Conservation (phyloP, 176 grass and related monocot genomes). For the Triticum urartu region DNA sequence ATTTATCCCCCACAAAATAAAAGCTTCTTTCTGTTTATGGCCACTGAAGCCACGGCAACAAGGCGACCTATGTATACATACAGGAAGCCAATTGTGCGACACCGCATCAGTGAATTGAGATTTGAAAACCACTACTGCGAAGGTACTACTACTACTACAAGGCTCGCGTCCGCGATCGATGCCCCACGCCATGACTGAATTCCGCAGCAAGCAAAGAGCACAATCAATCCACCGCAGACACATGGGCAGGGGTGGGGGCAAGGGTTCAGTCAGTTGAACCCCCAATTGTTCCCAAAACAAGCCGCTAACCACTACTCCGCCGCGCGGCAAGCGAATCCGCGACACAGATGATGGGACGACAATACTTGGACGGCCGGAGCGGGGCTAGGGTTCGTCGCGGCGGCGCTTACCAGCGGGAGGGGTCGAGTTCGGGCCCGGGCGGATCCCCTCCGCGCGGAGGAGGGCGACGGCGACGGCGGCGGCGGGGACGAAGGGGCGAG, state of each 20-base stretch:
- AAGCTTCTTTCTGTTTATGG: not conserved
- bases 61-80: not conserved
- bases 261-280: not conserved
- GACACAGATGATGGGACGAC: not conserved
- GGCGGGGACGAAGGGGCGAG: not conserved
- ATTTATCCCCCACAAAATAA: not conserved
- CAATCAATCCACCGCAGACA: not conserved
- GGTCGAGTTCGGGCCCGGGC: not conserved
- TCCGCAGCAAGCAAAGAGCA: not conserved
- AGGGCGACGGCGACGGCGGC: not conserved
- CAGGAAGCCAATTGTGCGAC: not conserved
- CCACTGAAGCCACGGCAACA: not conserved
- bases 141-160: no score
- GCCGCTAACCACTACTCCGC: not conserved
- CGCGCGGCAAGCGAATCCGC: not conserved
- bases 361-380: not conserved
- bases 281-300: not conserved
- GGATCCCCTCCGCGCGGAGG: not conserved
- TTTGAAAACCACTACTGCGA: not conserved
- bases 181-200: not conserved
- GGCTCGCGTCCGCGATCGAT: not conserved
- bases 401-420: not conserved
- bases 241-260: no score
- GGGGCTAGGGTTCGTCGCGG: not conserved
- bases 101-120: not conserved